A percentile compares a stretch with the other conserved stretches of the same genome.
Evolutionary conservation across 495 filamentous ascomycete species (phyloP).

Genomic region (Talaromyces thailandensis): DNA sequence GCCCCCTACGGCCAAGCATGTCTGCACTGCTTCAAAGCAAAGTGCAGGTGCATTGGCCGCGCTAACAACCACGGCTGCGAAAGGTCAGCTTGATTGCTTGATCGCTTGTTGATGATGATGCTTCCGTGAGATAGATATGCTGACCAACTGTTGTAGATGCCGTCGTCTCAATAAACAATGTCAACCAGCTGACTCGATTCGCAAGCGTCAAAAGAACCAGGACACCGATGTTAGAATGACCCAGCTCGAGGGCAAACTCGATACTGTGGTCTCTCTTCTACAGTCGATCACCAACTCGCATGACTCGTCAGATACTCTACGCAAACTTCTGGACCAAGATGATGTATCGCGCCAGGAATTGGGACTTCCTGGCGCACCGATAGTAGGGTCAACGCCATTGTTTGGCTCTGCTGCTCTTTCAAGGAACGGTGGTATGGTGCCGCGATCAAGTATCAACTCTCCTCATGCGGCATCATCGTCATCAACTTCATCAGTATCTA

Average conservation of each 20-base stretch:
- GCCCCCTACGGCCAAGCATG: slow-evolving; percentile 27
- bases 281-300: background rate
- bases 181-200: slow-evolving; percentile 12
- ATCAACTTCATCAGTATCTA: background rate
- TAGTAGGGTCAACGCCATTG: background rate
- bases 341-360: background rate
- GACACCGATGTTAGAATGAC: slow-evolving; percentile 11
- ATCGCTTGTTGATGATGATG: too few species aligned
- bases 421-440: too few species aligned
- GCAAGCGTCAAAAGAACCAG: slow-evolving; percentile 15
- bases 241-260: slow-evolving; percentile 26
- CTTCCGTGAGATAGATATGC: background rate
- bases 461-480: background rate
- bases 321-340: too few species aligned
- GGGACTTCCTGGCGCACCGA: too few species aligned
- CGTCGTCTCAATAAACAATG: slow-evolving; percentile 27
- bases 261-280: slow-evolving; percentile 21
- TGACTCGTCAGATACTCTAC: slow-evolving; percentile 6
- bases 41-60: slow-evolving; percentile 39
- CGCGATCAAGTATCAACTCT: background rate
- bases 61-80: slow-evolving; percentile 9
- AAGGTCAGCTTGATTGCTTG: too few species aligned
- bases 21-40: slow-evolving; percentile 40
- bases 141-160: slow-evolving; percentile 36
- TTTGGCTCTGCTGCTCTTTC: too few species aligned